phyloP scores from a whole-genome alignment of 2,329 filamentous ascomycete species.

The Fusarium phyllophilum region DNA sequence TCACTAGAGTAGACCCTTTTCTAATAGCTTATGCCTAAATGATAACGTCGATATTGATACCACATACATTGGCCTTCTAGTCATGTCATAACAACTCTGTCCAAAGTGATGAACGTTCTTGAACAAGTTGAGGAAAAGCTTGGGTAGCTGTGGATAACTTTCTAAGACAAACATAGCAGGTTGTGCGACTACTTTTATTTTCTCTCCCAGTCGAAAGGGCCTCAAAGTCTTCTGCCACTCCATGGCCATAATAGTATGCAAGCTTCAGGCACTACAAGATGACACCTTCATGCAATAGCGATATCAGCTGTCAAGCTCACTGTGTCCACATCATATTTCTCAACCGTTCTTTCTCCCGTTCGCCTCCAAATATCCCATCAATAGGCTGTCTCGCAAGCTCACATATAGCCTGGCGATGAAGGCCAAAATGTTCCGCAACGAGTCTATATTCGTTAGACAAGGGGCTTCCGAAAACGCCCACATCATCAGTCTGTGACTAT shows the following conservation, averaged over 20 bases:
- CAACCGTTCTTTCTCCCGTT: conserved; percentile 69
- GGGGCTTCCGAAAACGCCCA: conserved; percentile 81
- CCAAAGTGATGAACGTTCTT: not conserved
- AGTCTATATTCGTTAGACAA: conserved; percentile 82
- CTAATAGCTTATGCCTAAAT: conserved; percentile 13
- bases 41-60: conserved; percentile 21
- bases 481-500: conserved; percentile 76
- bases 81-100: not conserved
- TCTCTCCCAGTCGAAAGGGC: not conserved
- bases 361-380: conserved; percentile 72
- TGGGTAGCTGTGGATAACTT: not conserved
- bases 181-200: not conserved
- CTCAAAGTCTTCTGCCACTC: not conserved
- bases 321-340: conserved; percentile 59
- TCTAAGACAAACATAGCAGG: not conserved
- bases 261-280: not conserved
- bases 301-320: not conserved
- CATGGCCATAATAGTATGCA: not conserved
- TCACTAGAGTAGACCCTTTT: conserved; percentile 25
- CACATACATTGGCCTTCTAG: not conserved
- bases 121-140: not conserved
- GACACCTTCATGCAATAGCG: too few species aligned
- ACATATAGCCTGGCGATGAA: conserved; percentile 60
- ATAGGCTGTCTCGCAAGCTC: conserved; percentile 69
- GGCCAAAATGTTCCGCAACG: conserved; percentile 74